Conservation (phyloP, 495 filamentous ascomycete genomes). For the Cercophora scortea region DNA sequence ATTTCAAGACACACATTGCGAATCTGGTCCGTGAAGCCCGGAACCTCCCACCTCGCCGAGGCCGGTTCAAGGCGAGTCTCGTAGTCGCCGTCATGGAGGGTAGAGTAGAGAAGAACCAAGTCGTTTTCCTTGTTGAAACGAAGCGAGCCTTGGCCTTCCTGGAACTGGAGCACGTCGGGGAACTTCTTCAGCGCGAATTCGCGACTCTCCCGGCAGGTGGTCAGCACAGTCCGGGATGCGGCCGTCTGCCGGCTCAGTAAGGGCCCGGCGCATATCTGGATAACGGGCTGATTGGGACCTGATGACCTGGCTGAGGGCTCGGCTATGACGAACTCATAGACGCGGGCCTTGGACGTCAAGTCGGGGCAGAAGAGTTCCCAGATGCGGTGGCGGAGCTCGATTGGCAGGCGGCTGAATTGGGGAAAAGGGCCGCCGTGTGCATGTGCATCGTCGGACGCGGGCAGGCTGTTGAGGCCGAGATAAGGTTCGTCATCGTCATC, state of each 20-base stretch:
- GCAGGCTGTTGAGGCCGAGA: neutral
- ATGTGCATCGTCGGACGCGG: neutral
- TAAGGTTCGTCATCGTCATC: neutral
- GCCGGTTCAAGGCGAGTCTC: no score
- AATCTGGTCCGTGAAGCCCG: no score
- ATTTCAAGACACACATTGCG: no score
- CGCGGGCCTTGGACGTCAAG: slow-evolving; percentile 18
- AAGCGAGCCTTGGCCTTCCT: slow-evolving; percentile 4
- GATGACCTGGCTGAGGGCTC: no score
- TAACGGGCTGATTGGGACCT: no score
- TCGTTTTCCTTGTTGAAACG: slow-evolving; percentile 27
- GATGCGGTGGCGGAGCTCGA: slow-evolving; percentile 30
- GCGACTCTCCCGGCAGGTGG: slow-evolving; percentile 28
- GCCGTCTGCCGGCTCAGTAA: slow-evolving; percentile 20
- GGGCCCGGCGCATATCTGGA: no score
- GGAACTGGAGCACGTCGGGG: slow-evolving; percentile 23
- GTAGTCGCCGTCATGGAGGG: no score
- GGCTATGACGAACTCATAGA: slow-evolving; percentile 9
- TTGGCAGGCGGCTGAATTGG: slow-evolving; percentile 28
- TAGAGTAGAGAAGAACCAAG: slow-evolving; percentile 9
- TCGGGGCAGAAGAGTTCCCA: slow-evolving; percentile 35
- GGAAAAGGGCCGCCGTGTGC: slow-evolving; percentile 24
- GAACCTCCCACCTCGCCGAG: no score
- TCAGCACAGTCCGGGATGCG: slow-evolving; percentile 20
- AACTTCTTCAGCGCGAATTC: slow-evolving; percentile 19